Percentiles rank a stretch among this genome's conserved stretches.
phyloP scores from a whole-genome alignment of 345 rosid genomes.

The Eucalyptus sp. region DNA sequence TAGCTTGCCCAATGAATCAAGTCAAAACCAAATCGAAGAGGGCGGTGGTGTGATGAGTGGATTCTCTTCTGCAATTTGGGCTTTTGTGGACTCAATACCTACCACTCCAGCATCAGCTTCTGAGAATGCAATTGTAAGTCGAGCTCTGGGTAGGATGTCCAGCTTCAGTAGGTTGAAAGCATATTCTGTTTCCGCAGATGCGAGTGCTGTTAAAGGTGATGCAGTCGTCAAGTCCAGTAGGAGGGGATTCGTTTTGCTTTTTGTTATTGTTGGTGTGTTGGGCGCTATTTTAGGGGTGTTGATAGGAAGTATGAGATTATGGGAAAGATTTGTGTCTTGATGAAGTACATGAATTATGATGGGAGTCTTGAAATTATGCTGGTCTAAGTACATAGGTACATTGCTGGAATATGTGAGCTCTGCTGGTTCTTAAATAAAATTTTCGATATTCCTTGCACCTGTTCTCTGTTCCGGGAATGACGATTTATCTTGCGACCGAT shows the following conservation, averaged over 20 bases:
- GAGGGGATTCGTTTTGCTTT: constrained; percentile 27
- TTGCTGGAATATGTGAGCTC: not conserved
- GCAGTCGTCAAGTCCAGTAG: constrained; percentile 14
- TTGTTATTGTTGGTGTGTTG: constrained; percentile 54
- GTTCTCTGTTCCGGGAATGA: not conserved
- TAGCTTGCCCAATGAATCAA: not conserved
- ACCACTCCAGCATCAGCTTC: constrained; percentile 77
- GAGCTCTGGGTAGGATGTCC: constrained; percentile 57
- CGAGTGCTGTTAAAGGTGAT: constrained; percentile 1
- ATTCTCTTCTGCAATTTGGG: constrained; percentile 63
- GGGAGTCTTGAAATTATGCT: not conserved
- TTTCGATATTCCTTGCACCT: not conserved
- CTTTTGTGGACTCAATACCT: constrained; percentile 78
- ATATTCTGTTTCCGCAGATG: constrained; percentile 1
- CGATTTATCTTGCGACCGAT: not conserved
- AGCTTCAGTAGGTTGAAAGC: constrained; percentile 45
- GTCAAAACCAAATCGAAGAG: constrained; percentile 14
- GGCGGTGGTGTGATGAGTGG: constrained; percentile 24
- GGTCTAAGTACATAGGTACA: not conserved
- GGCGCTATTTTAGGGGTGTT: constrained; percentile 57
- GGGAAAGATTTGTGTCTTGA: constrained; percentile 18
- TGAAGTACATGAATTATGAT: not conserved
- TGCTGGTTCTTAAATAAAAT: not conserved
- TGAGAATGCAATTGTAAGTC: constrained; percentile 53
- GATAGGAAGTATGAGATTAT: constrained; percentile 34